Percentiles rank a stretch among this genome's conserved stretches.
phyloP scores from a whole-genome alignment of 352 stramenopile genomes.

The Pythium sukuiense region DNA sequence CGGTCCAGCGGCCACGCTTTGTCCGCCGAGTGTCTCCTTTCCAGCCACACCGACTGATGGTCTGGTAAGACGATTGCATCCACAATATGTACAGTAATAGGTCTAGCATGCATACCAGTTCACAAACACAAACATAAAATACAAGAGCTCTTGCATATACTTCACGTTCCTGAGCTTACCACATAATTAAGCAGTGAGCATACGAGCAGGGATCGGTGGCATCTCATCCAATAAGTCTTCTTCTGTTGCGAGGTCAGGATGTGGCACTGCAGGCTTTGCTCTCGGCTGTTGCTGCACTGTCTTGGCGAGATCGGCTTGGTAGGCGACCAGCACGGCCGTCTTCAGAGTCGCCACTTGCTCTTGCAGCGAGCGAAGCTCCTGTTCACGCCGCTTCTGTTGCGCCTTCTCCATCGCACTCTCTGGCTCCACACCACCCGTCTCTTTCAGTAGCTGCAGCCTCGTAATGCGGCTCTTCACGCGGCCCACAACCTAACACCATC shows the following conservation, averaged over 20 bases:
- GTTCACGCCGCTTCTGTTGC: constrained; percentile 18
- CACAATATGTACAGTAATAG: constrained; percentile 4
- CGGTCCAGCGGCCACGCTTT: constrained; percentile 30
- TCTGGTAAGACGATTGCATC: constrained; percentile 18
- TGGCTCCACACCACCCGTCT: background rate
- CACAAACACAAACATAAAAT: constrained; percentile 6
- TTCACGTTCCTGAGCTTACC: background rate
- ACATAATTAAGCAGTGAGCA: background rate
- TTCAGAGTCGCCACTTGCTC: constrained; percentile 24
- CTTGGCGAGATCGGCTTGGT: constrained; percentile 13
- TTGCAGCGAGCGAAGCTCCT: constrained; percentile 13
- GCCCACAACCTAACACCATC: constrained; percentile 9
- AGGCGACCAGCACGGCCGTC: constrained; percentile 11
- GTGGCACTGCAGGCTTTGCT: background rate
- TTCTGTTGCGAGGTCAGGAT: constrained; percentile 5
- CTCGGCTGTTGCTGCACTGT: constrained; percentile 3
- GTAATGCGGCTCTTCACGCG: constrained; percentile 23
- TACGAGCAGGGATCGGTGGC: background rate
- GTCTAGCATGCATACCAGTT: background rate
- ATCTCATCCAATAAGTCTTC: constrained; percentile 9
- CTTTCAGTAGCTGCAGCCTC: constrained; percentile 16
- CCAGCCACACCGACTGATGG: constrained; percentile 18
- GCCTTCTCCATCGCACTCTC: background rate
- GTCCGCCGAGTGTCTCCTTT: constrained; percentile 39
- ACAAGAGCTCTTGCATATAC: background rate